Conservation (phyloP, 352 stramenopile species). For the Phytophthora meadii region DNA sequence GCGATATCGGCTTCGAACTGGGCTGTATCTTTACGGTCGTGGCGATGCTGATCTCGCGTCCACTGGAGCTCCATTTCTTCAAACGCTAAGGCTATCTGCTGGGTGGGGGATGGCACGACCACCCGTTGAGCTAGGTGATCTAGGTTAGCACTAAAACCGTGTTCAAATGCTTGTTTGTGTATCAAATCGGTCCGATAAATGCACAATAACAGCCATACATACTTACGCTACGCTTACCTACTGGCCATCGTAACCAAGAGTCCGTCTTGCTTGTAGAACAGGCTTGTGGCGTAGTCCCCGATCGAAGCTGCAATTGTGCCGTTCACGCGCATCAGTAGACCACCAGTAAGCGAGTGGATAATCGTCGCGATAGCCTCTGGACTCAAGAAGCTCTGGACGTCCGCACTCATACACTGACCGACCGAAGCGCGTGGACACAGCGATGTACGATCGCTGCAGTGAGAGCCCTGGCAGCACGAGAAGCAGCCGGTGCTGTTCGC, state of each 20-base stretch:
- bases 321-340: conserved; percentile 83
- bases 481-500: conserved; percentile 71
- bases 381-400: conserved; percentile 73
- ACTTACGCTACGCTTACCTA: conserved; percentile 22
- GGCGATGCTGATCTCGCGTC: conserved; percentile 35
- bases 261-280: conserved; percentile 80
- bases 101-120: conserved; percentile 23
- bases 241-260: conserved; percentile 77
- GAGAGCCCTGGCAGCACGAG: conserved; percentile 75
- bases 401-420: conserved; percentile 72
- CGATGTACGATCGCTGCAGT: conserved; percentile 58
- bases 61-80: conserved; percentile 42
- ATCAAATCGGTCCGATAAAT: conserved; percentile 20
- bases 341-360: conserved; percentile 73
- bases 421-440: conserved; percentile 65
- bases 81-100: conserved; percentile 23
- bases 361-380: conserved; percentile 80
- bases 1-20: conserved; percentile 50
- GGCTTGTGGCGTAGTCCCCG: conserved; percentile 61
- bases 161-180: conserved; percentile 20
- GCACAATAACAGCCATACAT: conserved; percentile 8
- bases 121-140: conserved; percentile 21
- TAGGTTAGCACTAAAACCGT: conserved; percentile 27
- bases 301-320: conserved; percentile 78
- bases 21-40: conserved; percentile 39